Base-by-base conservation (phyloP, 192 early-diverging fungal species). In the Rhizoclosmatium sp. region DNA sequence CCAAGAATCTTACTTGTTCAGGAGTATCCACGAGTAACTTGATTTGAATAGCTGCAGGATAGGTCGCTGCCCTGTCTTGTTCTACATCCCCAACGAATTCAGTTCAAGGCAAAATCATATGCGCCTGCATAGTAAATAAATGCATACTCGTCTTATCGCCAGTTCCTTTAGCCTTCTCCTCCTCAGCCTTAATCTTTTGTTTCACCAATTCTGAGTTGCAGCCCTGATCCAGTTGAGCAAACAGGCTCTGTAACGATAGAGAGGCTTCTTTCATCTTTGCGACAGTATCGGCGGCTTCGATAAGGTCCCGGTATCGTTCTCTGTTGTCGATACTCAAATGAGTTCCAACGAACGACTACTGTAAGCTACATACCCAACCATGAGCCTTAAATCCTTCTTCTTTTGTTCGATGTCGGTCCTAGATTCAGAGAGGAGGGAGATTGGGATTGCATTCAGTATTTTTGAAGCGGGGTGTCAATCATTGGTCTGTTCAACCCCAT, bases 11-110 rank as follows among this genome's bases (percentile, higher is more conserved):
- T 84, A 95, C 94, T 87, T 95, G 94, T 71, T 96, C 94, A 10
- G 95, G 95, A 19, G 93, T 94, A 81, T 94, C 92, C 4, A 93
- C 94, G 44, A 96, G 69, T 4, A 96, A 81, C 69, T 95, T 95
- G 61, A 96, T 93, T 73, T 94, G 90, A 2, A 94, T 92, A 19
- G 94, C 93, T 42, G 91, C 86, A 0, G 88, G 81, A 70, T 58
- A 71, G n/a, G 70, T 16, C 21, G 47, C 23, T 5, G n/a, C 47
- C 47, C 16, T 12, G 42, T 21, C 23, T 4, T 5, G 19, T 71
- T 51, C 51, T 2, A 19, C n/a, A n/a, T n/a, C n/a, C n/a, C n/a
- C n/a, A n/a, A n/a, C n/a, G n/a, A n/a, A n/a, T n/a, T n/a, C n/a
- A n/a, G n/a, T n/a, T n/a, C n/a, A n/a, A n/a, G n/a, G n/a, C n/a